A percentile compares a stretch with the other conserved stretches of the same genome.
Evolutionary conservation across 1,284 basidiomycete species (phyloP).

Genomic region (Puccinia coronata): DNA sequence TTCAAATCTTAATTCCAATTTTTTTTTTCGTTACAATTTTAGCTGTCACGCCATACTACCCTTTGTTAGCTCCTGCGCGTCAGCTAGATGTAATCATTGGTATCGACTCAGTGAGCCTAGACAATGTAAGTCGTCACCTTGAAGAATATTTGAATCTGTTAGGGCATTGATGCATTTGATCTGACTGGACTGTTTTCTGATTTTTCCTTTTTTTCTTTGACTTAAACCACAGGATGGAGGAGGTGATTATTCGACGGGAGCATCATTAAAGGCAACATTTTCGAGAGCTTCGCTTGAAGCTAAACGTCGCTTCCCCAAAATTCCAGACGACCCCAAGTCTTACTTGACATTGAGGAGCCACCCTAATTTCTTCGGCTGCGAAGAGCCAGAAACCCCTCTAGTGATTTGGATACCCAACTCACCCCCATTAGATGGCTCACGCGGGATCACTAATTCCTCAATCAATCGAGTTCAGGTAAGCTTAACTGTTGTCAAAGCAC

Average conservation of each 20-base stretch:
- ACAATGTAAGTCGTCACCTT: conserved; percentile 16
- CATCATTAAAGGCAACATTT: conserved; percentile 32
- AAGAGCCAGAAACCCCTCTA: conserved; percentile 15
- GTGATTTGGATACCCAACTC: conserved; percentile 46
- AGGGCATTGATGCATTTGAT: too few species aligned
- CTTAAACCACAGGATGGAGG: background rate
- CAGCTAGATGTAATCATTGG: conserved; percentile 41
- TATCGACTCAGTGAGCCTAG: conserved; percentile 32
- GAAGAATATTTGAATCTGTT: too few species aligned
- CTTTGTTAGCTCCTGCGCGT: conserved; percentile 34
- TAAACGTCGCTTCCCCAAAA: background rate
- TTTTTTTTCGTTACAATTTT: background rate
- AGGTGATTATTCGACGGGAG: conserved; percentile 22
- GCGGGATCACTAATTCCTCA: conserved; percentile 31
- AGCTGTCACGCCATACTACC: conserved; percentile 46
- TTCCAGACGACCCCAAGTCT: background rate
- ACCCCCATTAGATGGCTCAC: conserved; percentile 22
- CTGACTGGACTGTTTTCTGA: too few species aligned
- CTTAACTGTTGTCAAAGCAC: too few species aligned
- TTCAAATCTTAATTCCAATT: background rate
- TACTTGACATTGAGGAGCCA: conserved; percentile 20
- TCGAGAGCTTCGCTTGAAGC: background rate
- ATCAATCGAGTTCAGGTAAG: conserved; percentile 37
- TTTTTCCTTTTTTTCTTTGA: background rate
- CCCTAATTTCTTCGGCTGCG: conserved; percentile 40